A percentile compares a stretch with the other conserved stretches of the same genome.
phyloP scores from a whole-genome alignment of 2,329 filamentous ascomycete genomes.

The Sporothrix euskadiensis region DNA sequence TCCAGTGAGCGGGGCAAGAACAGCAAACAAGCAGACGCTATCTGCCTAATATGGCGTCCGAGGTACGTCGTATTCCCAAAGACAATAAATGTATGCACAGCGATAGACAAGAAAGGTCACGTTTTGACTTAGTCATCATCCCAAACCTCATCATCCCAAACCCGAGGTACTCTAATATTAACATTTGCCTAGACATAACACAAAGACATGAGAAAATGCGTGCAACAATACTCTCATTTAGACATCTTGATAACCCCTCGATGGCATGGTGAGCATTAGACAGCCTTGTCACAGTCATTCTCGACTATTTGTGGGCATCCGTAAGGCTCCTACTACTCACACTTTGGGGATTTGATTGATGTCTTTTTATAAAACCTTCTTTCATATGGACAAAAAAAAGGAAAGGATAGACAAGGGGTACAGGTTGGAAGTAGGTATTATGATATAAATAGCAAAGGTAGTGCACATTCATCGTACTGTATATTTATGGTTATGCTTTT shows the following conservation, averaged over 20 bases:
- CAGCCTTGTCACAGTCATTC: background rate
- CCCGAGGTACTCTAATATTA: background rate
- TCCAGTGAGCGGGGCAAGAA: background rate
- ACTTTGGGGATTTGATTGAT: too few species aligned
- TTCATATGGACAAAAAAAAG: too few species aligned
- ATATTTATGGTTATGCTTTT: too few species aligned
- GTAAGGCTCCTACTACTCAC: background rate
- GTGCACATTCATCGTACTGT: too few species aligned
- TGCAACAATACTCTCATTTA: too few species aligned
- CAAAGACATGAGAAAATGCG: background rate
- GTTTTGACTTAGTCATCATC: background rate
- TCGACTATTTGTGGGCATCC: background rate
- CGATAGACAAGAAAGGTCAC: background rate
- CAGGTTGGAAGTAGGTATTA: too few species aligned
- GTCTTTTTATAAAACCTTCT: too few species aligned
- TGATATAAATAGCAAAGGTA: too few species aligned
- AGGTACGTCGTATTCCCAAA: background rate
- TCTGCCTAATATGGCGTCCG: background rate
- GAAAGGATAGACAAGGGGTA: too few species aligned
- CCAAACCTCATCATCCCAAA: conserved; percentile 1
- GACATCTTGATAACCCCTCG: too few species aligned
- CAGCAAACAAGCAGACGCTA: background rate
- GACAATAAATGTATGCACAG: background rate
- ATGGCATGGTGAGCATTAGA: background rate
- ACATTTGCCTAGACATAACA: background rate